phyloP scores from a whole-genome alignment of 169 alveolate genomes.

The Cryptosporidium ryanae region DNA sequence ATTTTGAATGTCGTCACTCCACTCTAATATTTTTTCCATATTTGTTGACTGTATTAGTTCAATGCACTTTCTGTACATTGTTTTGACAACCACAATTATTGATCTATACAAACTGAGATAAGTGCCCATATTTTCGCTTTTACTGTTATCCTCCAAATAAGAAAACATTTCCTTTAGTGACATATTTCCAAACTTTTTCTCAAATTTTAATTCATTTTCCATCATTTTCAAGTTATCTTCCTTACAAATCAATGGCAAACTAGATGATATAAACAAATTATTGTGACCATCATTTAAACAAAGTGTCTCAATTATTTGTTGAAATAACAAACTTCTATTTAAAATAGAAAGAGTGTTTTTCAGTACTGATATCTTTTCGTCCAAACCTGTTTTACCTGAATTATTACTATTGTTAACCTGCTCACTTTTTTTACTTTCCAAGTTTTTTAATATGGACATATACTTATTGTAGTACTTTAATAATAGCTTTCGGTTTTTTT shows the following conservation, averaged over 20 bases:
- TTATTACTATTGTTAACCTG: background rate
- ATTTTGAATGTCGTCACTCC: background rate
- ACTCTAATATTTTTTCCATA: background rate
- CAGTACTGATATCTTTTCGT: background rate
- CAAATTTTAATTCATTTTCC: background rate
- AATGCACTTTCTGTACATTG: slow-evolving; percentile 14
- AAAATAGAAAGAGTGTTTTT: slow-evolving; percentile 25
- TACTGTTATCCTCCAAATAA: background rate
- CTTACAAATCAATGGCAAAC: slow-evolving; percentile 3
- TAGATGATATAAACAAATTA: slow-evolving; percentile 11
- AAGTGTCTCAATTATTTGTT: background rate
- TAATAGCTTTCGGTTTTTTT: slow-evolving; percentile 15
- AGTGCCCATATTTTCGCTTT: background rate
- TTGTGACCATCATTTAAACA: slow-evolving; percentile 7
- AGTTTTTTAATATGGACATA: background rate
- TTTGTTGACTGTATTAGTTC: background rate
- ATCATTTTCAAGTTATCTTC: background rate
- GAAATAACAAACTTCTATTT: slow-evolving; percentile 6
- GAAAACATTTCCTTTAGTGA: background rate
- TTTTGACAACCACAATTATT: background rate
- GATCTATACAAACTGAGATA: background rate
- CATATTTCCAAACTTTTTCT: slow-evolving; percentile 3
- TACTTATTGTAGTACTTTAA: background rate
- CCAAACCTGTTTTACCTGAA: slow-evolving; percentile 6
- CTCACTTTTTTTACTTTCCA: background rate